Evolutionary conservation across 148 eudicot genomes (phyloP), one percentile per base, ranked within the genome.

Genomic region (Tetragonia tetragonoides): DNA sequence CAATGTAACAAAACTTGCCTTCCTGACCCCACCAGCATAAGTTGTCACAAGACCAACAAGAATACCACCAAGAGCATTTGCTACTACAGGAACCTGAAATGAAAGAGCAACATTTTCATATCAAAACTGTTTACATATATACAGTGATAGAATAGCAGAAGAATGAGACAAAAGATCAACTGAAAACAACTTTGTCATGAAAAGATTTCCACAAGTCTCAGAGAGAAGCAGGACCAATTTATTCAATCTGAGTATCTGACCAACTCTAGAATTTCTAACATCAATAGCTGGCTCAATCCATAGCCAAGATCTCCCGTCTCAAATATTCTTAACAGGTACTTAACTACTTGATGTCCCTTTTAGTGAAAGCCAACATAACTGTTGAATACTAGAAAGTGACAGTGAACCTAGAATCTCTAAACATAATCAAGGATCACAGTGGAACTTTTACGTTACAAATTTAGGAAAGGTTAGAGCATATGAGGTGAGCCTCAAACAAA

Each of bases 41-140:
- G 91, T 85, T 66, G 99, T 95, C 67, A 95, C 93, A 53, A 95
- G 94, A 69, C 99, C 99, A 73, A 95, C 99, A 84, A 95, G 97
- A 80, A 95, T 95, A 70, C 99, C 99, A 74, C 99, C 99, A 77
- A 91, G 83, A 72, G 97, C 99, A 89, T 95, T 95, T 79, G 81
- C 78, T 75, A 85, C 68, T 34, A 93, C 92, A 80, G 97, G 99
- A 77, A 95, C 86, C 99, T 95, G 93, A 57, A 87, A 66, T 66
- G 28, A 70, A 66, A 62, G 74, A 28, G 18, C 24, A 78, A 21
- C 2, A 74, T 34, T 59, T 28, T 15, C 67, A 51, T 10, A 20
- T 51, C 61, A 68, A 0, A 66, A 23, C 28, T 39, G 70, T 20
- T 49, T 38, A 68, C 17, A 57, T n/a, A 34, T 16, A 54, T 59